These are phyloP conservation scores for Serendipita vermifera DNA, from an alignment of 768 basidiomycete genomes.

Conservation along the genomic window DNA sequence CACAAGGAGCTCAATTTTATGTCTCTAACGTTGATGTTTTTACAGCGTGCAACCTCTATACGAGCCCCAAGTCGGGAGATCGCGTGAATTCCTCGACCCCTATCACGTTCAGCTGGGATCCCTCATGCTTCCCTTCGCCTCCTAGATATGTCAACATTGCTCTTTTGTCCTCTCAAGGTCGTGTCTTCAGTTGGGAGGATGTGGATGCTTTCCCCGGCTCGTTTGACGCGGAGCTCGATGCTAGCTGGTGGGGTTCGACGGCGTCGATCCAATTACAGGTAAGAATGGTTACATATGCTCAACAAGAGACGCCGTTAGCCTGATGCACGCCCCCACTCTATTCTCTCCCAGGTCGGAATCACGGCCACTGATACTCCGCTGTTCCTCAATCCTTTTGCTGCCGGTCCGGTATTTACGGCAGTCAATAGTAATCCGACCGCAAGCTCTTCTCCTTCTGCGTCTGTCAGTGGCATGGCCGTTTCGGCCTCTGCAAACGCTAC, in stretches of 20 bases:
- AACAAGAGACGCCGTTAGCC: background rate
- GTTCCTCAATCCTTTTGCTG: slow-evolving; percentile 42
- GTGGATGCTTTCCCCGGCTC: background rate
- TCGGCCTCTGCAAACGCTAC: slow-evolving; percentile 31
- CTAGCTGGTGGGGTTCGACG: background rate
- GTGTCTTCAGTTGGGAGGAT: background rate
- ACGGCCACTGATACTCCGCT: slow-evolving; percentile 22
- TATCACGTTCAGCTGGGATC: background rate
- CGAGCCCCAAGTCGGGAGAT: background rate
- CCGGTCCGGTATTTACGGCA: slow-evolving; percentile 57
- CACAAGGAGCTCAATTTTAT: too few species aligned
- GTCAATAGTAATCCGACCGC: background rate
- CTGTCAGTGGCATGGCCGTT: slow-evolving; percentile 29
- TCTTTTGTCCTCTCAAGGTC: background rate
- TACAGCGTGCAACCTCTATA: background rate
- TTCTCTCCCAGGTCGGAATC: background rate
- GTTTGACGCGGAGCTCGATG: background rate
- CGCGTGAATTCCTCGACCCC: background rate
- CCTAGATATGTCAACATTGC: background rate
- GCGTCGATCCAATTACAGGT: background rate
- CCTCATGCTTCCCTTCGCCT: background rate
- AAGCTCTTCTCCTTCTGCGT: slow-evolving; percentile 32
- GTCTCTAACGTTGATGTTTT: too few species aligned
- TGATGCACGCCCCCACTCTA: background rate
- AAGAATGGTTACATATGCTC: background rate